Evolutionary conservation across 164 flowering plant genomes (phyloP), one percentile per base, ranked within the genome.

Genomic region (Vitis amurensis): DNA sequence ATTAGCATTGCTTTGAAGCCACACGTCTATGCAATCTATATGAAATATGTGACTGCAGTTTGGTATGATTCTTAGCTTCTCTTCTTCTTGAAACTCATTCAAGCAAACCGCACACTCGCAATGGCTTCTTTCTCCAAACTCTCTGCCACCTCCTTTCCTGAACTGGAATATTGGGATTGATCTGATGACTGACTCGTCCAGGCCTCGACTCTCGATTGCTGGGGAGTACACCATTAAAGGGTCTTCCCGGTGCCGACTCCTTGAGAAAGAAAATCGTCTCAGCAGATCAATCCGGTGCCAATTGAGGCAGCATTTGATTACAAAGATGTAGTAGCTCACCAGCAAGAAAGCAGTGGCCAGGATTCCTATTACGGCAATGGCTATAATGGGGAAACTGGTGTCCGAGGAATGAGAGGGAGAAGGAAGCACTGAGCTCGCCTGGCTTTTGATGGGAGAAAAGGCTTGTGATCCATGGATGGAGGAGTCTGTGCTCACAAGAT

Each of bases 11-110:
- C 62, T 89, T 66, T 92, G 99, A 16, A 95, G 93, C 99, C 99
- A 95, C 14, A 88, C 83, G 61, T 95, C 99, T 47, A 95, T 90
- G 75, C 99, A 95, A 53, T 95, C 99, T 3, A 92, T 87, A 64
- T 95, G 99, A 59, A 95, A 95, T 2, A 81, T 83, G 64, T 95
- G 99, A 56, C 71, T 59, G 64, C 99, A 95, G 23, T 84, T 83
- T 29, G 99, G 98, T 14, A 95, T 84, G 7, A 78, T 69, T 61
- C 93, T 77, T 4, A 95, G 84, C 78, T 80, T 92, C 85, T 95
- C 99, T 3, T 82, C 86, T 55, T 91, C 94, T 53, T 80, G 84
- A 69, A 91, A 94, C 76, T 94, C 97, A 58, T 73, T 85, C 75
- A 95, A 76, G 74, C 99, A 95, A 66, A 95, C 98, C 0, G 93